Evolutionary conservation across 2,329 filamentous ascomycete genomes (phyloP).

Genomic region (Tolypocladium cylindrosporum): DNA sequence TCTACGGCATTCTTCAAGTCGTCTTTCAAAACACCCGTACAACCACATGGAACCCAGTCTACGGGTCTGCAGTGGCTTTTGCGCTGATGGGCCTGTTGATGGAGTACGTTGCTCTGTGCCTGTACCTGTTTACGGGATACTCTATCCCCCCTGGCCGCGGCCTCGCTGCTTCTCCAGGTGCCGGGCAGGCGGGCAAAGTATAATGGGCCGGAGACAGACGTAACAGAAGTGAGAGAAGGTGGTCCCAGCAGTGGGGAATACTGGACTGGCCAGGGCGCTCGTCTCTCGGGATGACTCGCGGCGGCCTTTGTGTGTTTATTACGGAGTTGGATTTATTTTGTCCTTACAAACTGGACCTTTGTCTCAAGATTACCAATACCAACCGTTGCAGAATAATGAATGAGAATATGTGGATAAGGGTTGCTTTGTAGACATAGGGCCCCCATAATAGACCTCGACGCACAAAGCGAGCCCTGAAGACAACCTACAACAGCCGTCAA

Average conservation of each 20-base stretch:
- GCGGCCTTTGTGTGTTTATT: neutral
- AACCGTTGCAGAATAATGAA: neutral
- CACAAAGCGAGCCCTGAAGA: neutral
- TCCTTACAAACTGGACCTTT: neutral
- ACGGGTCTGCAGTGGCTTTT: slow-evolving; percentile 6
- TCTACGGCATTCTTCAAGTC: slow-evolving; percentile 12
- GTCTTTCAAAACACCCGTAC: neutral
- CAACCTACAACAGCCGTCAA: neutral
- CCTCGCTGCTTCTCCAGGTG: neutral
- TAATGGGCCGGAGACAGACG: neutral
- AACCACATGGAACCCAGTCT: slow-evolving; percentile 10
- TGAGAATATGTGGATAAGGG: neutral
- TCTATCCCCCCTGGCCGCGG: slow-evolving; percentile 5
- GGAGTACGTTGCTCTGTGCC: slow-evolving; percentile 8
- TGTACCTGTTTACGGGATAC: slow-evolving; percentile 8
- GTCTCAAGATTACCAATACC: neutral
- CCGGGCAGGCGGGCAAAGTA: neutral
- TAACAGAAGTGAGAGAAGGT: neutral
- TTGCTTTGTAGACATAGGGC: neutral
- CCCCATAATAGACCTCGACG: neutral
- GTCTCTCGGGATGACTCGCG: neutral
- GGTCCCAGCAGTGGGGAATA: neutral
- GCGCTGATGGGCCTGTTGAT: slow-evolving; percentile 7
- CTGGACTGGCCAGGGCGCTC: neutral
- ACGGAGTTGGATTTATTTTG: neutral